A percentile compares a stretch with the other conserved stretches of the same genome.
These are phyloP conservation scores for Apiospora phragmitis DNA, from an alignment of 2,329 filamentous ascomycete species.

Conservation along the genomic window DNA sequence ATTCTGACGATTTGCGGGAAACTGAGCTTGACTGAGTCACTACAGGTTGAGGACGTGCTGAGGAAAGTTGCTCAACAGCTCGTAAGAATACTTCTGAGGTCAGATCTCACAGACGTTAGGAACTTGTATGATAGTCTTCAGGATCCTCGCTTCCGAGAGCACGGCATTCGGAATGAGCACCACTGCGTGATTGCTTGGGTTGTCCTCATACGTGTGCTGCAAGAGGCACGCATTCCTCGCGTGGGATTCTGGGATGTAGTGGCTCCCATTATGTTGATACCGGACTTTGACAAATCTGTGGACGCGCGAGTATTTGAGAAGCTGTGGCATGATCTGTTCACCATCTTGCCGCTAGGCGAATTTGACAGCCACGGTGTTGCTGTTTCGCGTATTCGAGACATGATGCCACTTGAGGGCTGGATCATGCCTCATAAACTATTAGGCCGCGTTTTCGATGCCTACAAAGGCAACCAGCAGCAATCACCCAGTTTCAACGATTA, in stretches of 20 bases:
- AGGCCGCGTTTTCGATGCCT: conserved; percentile 58
- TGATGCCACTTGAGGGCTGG: conserved; percentile 57
- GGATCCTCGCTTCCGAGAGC: conserved; percentile 44
- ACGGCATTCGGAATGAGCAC: conserved; percentile 51
- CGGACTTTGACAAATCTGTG: conserved; percentile 33
- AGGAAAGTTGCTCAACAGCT: conserved; percentile 40
- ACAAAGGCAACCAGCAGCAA: conserved; percentile 55
- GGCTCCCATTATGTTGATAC: conserved; percentile 42
- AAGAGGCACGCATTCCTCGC: conserved; percentile 49
- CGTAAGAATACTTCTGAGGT: conserved; percentile 40
- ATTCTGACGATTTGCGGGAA: conserved; percentile 45
- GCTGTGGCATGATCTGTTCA: conserved; percentile 60
- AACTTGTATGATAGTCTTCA: conserved; percentile 51
- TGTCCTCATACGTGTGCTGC: conserved; percentile 54
- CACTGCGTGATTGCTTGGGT: conserved; percentile 57
- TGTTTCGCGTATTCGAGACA: conserved; percentile 38
- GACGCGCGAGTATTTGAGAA: conserved; percentile 54
- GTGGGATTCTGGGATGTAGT: conserved; percentile 62
- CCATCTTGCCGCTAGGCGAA: conserved; percentile 60
- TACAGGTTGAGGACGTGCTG: conserved; percentile 51
- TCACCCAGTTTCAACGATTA: conserved; percentile 66
- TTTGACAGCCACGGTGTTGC: conserved; percentile 57
- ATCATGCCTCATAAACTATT: conserved; percentile 56
- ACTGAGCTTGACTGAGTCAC: conserved; percentile 34
- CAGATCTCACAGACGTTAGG: conserved; percentile 45